Percentiles rank a stretch among this genome's conserved stretches.
Conservation (phyloP, 192 early-diverging fungal species). For the Gaertneriomyces sp. region DNA sequence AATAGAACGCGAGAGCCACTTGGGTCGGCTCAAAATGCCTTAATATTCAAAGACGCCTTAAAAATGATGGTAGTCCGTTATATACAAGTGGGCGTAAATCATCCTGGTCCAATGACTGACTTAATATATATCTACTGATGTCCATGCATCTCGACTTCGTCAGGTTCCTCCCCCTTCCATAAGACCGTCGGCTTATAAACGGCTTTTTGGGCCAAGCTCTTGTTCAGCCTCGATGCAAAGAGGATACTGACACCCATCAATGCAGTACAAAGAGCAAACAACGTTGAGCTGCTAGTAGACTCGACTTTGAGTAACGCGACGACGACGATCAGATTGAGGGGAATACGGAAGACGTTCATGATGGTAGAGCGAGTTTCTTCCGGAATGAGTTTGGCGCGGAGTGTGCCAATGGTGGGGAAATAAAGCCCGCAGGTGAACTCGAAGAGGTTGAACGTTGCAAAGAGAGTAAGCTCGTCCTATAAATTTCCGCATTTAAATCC, state of each 20-base stretch:
- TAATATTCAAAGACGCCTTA: too few relatives aligned
- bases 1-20: too few relatives aligned
- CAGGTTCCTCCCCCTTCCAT: too few relatives aligned
- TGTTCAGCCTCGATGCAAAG: conserved; percentile 16
- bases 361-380: conserved; percentile 45
- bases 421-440: conserved; percentile 45
- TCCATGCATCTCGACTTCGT: too few relatives aligned
- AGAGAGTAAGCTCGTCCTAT: conserved; percentile 27
- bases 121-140: too few relatives aligned
- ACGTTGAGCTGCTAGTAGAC: not conserved
- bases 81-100: too few relatives aligned
- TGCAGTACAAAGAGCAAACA: conserved; percentile 27
- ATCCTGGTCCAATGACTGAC: too few relatives aligned
- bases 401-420: conserved; percentile 43
- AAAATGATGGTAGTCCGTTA: too few relatives aligned
- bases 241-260: conserved; percentile 9
- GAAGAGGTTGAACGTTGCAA: conserved; percentile 43
- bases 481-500: not conserved
- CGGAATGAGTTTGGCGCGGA: conserved; percentile 39
- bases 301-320: conserved; percentile 32
- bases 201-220: too few relatives aligned
- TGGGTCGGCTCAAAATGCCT: too few relatives aligned
- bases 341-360: conserved; percentile 52
- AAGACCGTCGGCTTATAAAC: too few relatives aligned
- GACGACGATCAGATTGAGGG: conserved; percentile 52